Base-by-base conservation (phyloP, 2,329 filamentous ascomycete species). In the Helotiales sp. region DNA sequence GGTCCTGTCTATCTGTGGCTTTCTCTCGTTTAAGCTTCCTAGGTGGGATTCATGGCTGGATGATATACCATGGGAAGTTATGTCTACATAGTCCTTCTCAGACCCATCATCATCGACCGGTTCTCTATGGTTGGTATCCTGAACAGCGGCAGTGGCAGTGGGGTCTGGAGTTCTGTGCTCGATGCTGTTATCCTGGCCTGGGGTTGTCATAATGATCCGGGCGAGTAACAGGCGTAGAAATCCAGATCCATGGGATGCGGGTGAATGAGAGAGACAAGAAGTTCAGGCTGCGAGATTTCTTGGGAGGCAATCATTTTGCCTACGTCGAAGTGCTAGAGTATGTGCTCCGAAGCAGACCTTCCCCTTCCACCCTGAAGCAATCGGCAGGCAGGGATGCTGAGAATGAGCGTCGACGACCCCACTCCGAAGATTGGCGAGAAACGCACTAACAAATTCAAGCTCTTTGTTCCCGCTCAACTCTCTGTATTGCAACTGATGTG, bases 1-100 rank as follows among this genome's bases (percentile, higher is more conserved):
- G 27, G 77, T 78, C 44, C 72, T 75, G 54, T 72, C 70, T 52
- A 82, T 56, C 46, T 73, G 68, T 12, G 69, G 68, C 1, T 66
- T 70, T 36, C 62, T 71, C 29, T 61, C 65, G 5, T 61, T 49
- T 25, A 57, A 44, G 2, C 36, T 51, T 19, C 36, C 54, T 52
- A 48, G 19, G 7, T 66, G 54, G 44, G 61, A 56, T 15, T 60
- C 42, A 60, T 61, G 61, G 54, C 56, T 66, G 34, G 63, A 65
- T 46, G 53, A 29, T 7, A 60, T 54, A 19, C 60, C 55, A 31
- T 60, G 59, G 40, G 68, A 47, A 7, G 63, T 64, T 40, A 63
- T 61, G 42, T 59, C 62, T 30, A 64, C 59, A 50, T 63, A 64
- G 33, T 69, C 65, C 59, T 70, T 69, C 46, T 69, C 64, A 7